phyloP scores from a whole-genome alignment of 1,284 basidiomycete species.

The Apiotrichum akiyoshidainum region DNA sequence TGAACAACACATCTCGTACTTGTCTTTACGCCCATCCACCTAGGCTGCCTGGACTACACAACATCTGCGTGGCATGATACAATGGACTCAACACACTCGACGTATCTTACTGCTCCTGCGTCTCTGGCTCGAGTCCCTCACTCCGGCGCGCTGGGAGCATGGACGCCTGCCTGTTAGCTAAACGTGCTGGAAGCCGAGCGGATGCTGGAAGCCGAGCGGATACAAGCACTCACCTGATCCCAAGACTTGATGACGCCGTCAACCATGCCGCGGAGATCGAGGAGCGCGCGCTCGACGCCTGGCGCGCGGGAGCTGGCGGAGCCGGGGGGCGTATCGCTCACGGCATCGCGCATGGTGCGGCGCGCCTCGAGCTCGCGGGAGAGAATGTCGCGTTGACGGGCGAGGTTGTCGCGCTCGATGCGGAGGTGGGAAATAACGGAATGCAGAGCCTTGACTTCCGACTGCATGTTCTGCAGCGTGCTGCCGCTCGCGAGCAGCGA shows the following conservation, averaged over 20 bases:
- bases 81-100: not conserved
- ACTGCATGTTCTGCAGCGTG: conserved; percentile 12
- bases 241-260: conserved; percentile 39
- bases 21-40: too few species aligned
- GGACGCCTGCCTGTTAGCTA: not conserved
- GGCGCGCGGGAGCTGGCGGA: conserved; percentile 8
- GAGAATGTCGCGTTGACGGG: conserved; percentile 26
- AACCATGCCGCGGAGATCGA: conserved; percentile 43
- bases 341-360: conserved; percentile 16
- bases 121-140: not conserved
- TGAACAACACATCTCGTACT: too few species aligned
- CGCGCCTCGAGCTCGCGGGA: conserved; percentile 32
- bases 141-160: not conserved
- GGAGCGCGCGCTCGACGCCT: conserved; percentile 36
- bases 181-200: too few species aligned
- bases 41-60: too few species aligned
- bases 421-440: conserved; percentile 28
- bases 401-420: conserved; percentile 30
- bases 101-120: not conserved
- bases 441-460: conserved; percentile 34
- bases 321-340: conserved; percentile 1
- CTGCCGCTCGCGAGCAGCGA: conserved; percentile 14
- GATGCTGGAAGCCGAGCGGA: too few species aligned
- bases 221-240: conserved; percentile 33
- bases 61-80: not conserved